Base-by-base conservation (phyloP, 1,284 basidiomycete species). In the Apiotrichum mycotoxinovorans region DNA sequence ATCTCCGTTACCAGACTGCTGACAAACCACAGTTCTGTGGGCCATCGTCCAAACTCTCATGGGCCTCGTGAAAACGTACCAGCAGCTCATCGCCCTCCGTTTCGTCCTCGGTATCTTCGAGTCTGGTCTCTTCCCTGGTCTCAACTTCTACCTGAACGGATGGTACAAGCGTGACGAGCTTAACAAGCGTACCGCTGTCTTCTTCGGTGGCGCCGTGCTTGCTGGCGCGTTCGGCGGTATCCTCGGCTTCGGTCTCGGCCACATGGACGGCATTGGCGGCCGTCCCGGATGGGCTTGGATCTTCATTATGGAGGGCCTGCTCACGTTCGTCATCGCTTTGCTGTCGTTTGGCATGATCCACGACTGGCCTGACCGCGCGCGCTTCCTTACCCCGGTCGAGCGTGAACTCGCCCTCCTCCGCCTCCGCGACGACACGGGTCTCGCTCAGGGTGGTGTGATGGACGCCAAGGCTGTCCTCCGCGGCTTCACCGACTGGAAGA, bases 291-390 rank as follows among this genome's bases (percentile, higher is more conserved):
- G 70, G 70, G 58, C 63, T 10, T 68, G 54, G 55, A 68, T 71
- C 52, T 71, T 57, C 58, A 26, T 55, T 17, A 25, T 58, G n/a
- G 56, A 57, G 35, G 56, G 56, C 20, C 37, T 41, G 18, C 20
- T 37, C 33, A 57, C 56, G 8, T 26, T 56, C 30, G 47, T 11
- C 8, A 47, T 57, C 7, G 51, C 25, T 17, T 26, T 53, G 9
- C 22, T 52, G 26, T 15, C 37, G 15, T 38, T 18, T 18, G 1
- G 2, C 17, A 38, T 18, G 15, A 38, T 38, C 3, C 69, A 74
- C 61, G 77, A 79, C 61, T 78, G 75, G 69, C 78, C 78, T 1
- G 75, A 76, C 17, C 56, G 70, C 26, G 69, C 74, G 22, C 64
- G 61, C 26, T 77, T 76, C 69, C 62, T 77, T 20, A 74, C 70